A percentile compares a stretch with the other conserved stretches of the same genome.
These are phyloP conservation scores for Globisporangium cylindrosporum DNA, from an alignment of 352 stramenopile species.

Conservation along the genomic window DNA sequence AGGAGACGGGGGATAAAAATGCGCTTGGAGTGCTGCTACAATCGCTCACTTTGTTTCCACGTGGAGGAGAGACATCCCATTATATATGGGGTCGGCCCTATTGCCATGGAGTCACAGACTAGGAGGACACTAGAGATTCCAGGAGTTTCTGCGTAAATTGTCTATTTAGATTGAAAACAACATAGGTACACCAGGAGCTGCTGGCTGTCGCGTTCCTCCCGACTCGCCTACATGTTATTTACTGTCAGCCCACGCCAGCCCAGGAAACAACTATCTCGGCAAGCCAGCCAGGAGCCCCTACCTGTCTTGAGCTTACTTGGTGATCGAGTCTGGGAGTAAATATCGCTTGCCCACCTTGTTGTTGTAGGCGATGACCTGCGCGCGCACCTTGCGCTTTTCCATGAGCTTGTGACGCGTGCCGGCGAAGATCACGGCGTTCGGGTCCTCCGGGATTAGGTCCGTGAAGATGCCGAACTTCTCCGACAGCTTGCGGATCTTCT, in stretches of 20 bases:
- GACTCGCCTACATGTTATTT: no score
- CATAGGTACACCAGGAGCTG: no score
- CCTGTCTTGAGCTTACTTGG: conserved; percentile 20
- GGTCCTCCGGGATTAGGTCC: conserved; percentile 75
- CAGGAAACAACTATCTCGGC: conserved; percentile 6
- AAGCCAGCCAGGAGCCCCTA: neutral
- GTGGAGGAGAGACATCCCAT: no score
- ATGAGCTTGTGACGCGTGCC: conserved; percentile 68
- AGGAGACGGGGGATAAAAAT: no score
- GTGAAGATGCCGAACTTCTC: conserved; percentile 72
- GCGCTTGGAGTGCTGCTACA: no score
- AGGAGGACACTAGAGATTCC: no score
- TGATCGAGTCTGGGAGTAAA: conserved; percentile 46
- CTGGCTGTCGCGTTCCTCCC: no score
- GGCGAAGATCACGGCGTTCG: conserved; percentile 60
- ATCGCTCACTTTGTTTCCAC: no score
- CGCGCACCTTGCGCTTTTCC: conserved; percentile 74
- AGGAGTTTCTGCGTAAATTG: no score
- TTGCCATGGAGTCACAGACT: no score
- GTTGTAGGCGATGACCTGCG: conserved; percentile 70
- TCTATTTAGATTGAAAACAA: no score
- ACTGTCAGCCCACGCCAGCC: neutral
- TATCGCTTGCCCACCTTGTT: conserved; percentile 71
- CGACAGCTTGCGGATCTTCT: conserved; percentile 62
- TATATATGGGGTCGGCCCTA: no score